Evolutionary conservation across 139 green algal genomes (phyloP).

Genomic region (Volvox reticuliferus): DNA sequence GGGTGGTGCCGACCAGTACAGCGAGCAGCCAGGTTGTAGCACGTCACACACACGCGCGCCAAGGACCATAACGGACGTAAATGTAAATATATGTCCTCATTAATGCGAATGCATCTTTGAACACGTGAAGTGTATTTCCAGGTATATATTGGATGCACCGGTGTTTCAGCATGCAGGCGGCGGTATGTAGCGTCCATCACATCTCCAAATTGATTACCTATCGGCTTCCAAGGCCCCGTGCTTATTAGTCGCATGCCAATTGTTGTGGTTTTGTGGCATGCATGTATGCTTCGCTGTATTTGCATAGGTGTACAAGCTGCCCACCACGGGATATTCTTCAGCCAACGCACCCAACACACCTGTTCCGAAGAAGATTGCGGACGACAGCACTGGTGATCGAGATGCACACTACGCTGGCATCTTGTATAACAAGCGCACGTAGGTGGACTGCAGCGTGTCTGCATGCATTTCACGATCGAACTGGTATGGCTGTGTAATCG

Average conservation of each 20-base stretch:
- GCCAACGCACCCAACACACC: conserved; percentile 3
- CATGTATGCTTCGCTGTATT: background rate
- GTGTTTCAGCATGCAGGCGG: no score
- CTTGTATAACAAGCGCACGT: background rate
- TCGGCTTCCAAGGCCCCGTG: background rate
- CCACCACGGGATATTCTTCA: background rate
- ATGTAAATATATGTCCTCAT: no score
- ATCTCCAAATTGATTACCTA: background rate
- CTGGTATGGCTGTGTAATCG: background rate
- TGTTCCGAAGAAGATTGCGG: background rate
- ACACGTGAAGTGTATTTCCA: no score
- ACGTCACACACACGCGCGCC: no score
- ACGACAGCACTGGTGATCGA: background rate
- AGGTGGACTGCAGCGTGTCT: no score
- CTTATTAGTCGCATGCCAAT: background rate
- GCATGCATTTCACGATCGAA: background rate
- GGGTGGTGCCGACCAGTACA: no score
- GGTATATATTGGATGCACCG: no score
- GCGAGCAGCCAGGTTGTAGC: no score
- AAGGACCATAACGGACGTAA: no score
- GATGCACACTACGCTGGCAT: conserved; percentile 13
- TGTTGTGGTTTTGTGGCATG: background rate
- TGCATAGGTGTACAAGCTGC: conserved; percentile 25
- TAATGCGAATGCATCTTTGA: no score
- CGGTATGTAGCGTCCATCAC: background rate